A percentile compares a stretch with the other conserved stretches of the same genome.
These are phyloP conservation scores for Stylosanthes scabra DNA, from an alignment of 331 rosid species.

Conservation along the genomic window DNA sequence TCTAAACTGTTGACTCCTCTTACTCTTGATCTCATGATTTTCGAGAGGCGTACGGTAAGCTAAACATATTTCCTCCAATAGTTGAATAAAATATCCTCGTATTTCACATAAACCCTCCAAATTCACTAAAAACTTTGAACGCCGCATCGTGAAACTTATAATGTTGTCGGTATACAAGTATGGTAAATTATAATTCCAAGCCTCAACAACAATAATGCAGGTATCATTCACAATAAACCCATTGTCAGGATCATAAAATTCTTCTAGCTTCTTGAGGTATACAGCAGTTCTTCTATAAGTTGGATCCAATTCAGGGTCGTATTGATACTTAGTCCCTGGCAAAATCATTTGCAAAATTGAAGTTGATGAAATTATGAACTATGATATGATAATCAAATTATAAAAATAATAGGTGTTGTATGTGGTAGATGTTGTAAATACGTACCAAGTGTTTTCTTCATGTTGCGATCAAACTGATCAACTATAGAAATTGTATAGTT, in stretches of 20 bases:
- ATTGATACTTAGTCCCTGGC: slow-evolving; percentile 46
- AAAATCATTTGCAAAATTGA: background rate
- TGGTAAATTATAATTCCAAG: slow-evolving; percentile 19
- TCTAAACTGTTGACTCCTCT: background rate
- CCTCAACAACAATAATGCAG: slow-evolving; percentile 53
- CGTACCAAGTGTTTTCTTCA: no score
- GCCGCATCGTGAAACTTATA: background rate
- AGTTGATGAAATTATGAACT: no score
- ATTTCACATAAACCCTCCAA: background rate
- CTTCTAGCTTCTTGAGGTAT: slow-evolving; percentile 49
- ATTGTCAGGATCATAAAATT: slow-evolving; percentile 47
- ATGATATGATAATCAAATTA: no score
- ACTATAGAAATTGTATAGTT: no score
- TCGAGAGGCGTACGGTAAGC: background rate
- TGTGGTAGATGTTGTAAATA: no score
- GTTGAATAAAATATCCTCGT: background rate
- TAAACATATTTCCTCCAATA: slow-evolving; percentile 6
- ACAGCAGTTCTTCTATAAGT: slow-evolving; percentile 38
- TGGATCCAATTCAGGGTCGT: slow-evolving; percentile 38
- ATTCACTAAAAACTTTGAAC: background rate
- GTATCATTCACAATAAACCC: slow-evolving; percentile 58
- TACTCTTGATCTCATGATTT: background rate
- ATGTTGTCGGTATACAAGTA: background rate
- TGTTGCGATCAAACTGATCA: no score
- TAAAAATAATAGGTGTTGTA: no score